phyloP scores from a whole-genome alignment of 2,329 filamentous ascomycete species.

The Sporothrix luriei region DNA sequence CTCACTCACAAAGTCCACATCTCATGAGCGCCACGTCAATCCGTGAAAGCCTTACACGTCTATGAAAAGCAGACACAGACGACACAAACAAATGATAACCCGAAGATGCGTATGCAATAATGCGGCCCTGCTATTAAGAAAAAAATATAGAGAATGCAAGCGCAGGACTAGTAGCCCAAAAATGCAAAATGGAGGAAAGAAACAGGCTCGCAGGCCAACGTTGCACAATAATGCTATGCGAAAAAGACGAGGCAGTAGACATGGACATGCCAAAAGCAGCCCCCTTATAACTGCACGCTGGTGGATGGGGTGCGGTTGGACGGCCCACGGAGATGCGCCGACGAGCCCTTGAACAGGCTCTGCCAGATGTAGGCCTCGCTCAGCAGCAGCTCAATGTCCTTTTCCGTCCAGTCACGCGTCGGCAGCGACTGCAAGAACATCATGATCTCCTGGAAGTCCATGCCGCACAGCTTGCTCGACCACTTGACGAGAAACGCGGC shows the following conservation, averaged over 20 bases:
- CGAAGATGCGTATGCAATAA: constrained; percentile 1
- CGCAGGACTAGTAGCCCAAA: background rate
- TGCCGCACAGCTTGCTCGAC: constrained; percentile 90
- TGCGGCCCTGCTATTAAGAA: constrained; percentile 7
- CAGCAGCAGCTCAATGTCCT: constrained; percentile 92
- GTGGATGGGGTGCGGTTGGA: constrained; percentile 47
- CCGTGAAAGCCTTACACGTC: background rate
- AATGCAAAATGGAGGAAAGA: background rate
- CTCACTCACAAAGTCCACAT: background rate
- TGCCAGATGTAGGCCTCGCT: constrained; percentile 99
- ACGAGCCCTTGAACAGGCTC: constrained; percentile 90
- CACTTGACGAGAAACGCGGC: constrained; percentile 98
- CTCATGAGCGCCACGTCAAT: background rate
- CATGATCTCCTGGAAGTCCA: constrained; percentile 99
- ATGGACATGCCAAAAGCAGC: background rate
- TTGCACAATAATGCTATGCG: background rate
- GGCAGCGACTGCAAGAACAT: constrained; percentile 97
- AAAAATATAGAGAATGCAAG: background rate
- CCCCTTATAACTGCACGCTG: constrained; percentile 46
- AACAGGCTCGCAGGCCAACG: background rate
- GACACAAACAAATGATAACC: background rate
- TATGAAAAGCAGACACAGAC: background rate
- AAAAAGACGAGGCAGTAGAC: background rate
- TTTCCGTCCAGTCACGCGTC: constrained; percentile 93
- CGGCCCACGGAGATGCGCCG: constrained; percentile 73